Evolutionary conservation across 306 rosid species (phyloP), one percentile per base, ranked within the genome.

Genomic region (Trifolium subterraneum): DNA sequence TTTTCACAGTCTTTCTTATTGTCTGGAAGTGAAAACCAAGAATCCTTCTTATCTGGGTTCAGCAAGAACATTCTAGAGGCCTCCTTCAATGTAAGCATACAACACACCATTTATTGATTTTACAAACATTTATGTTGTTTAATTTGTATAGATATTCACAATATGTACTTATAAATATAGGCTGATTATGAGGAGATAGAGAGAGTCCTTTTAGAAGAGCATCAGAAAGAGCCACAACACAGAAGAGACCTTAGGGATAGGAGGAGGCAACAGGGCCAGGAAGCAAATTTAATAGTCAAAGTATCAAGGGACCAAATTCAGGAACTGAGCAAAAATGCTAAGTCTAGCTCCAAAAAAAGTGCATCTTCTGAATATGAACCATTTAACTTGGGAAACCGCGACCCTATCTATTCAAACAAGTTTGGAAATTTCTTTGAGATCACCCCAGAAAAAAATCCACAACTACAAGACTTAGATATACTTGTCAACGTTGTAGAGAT

Each of bases 271-370:
- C 29, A 64, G 64, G 69, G 74, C 10, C 42, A 70, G 8, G 45
- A 68, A 10, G 59, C 65, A 27, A 64, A 84, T 25, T 25, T 64
- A 12, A 77, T 80, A 19, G 75, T 84, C 7, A 20, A 64, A 31
- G 2, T 72, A 4, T 31, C 82, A 11, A 48, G 18, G 33, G 72
- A 80, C 11, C 80, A 63, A 5, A 25, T 80, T 15, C 41, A 25
- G 7, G 64, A 80, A 68, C 0, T 83, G 1, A 72, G 58, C 16
- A 55, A 0, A 2, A 31, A 64, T 18, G 87, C 79, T 1, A 29
- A 71, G 44, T 42, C 79, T 0, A 60, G 76, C 66, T 55, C 71
- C 2, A 35, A 2, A 15, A 70, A 6, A 52, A 68, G 51, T 11
- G 25, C 25, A 22, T 22, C 25, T 22, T 22, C 25, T 22, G 25